Conservation (phyloP, 2,329 filamentous ascomycete genomes). For the Neoscytalidium dimidiatum region DNA sequence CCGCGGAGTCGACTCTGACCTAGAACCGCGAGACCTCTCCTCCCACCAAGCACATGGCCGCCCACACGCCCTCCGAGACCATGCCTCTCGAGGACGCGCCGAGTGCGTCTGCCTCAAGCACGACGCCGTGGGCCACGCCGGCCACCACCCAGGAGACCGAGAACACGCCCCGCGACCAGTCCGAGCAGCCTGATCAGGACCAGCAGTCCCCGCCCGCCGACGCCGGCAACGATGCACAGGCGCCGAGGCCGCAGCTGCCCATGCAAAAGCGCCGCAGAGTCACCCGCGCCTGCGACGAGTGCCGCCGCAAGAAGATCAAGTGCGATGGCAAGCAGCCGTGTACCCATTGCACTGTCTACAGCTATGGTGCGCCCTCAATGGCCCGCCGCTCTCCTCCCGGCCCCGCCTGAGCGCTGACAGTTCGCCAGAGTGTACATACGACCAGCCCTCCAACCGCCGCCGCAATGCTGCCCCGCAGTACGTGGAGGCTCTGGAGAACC, state of each 20-base stretch:
- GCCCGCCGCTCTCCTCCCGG: neutral
- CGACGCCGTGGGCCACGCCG: slow-evolving; percentile 3
- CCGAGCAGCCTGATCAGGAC: slow-evolving; percentile 10
- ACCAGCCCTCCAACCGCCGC: slow-evolving; percentile 88
- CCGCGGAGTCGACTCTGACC: slow-evolving; percentile 13
- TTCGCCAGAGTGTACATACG: slow-evolving; percentile 81
- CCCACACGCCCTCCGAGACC: slow-evolving; percentile 13
- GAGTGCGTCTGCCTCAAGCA: neutral
- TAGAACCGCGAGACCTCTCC: neutral
- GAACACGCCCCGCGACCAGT: slow-evolving; percentile 11
- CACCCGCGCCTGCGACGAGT: slow-evolving; percentile 47
- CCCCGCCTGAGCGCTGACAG: slow-evolving; percentile 8
- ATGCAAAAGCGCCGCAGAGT: slow-evolving; percentile 42
- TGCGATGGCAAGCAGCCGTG: slow-evolving; percentile 58
- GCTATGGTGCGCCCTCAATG: slow-evolving; percentile 70
- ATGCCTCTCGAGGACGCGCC: slow-evolving; percentile 15
- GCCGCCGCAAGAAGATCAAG: slow-evolving; percentile 55
- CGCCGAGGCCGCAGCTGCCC: slow-evolving; percentile 12
- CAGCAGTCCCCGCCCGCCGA: slow-evolving; percentile 3
- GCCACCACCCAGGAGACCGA: slow-evolving; percentile 5
- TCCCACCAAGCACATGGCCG: neutral
- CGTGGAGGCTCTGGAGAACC: slow-evolving; percentile 82
- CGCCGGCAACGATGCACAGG: neutral
- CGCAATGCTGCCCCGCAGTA: slow-evolving; percentile 92
- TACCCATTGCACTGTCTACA: slow-evolving; percentile 97